These are phyloP conservation scores for Mrakiaceae sp. DNA, from an alignment of 1,284 basidiomycete genomes.

Conservation along the genomic window DNA sequence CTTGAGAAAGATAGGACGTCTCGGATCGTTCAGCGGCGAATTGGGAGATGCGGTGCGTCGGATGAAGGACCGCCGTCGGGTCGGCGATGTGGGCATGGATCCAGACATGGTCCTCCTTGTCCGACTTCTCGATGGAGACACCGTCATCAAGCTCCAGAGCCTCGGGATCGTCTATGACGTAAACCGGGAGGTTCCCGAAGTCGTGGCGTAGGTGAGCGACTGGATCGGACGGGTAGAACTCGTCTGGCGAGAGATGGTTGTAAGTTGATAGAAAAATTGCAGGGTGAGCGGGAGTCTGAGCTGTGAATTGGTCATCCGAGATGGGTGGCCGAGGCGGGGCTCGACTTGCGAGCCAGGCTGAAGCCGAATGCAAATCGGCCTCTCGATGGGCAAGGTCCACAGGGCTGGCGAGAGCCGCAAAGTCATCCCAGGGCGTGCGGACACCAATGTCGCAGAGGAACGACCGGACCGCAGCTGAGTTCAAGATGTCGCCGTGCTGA, in stretches of 20 bases:
- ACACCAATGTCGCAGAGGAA: conserved; percentile 57
- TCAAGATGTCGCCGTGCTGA: conserved; percentile 35
- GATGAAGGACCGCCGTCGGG: conserved; percentile 69
- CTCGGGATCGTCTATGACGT: conserved; percentile 71
- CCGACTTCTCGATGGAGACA: conserved; percentile 56
- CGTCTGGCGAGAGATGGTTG: conserved; percentile 18
- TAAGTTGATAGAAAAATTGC: background rate
- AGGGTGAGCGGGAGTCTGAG: no score
- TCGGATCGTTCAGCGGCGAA: conserved; percentile 44
- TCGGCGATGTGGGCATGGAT: conserved; percentile 90
- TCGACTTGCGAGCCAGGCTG: no score
- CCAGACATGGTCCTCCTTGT: conserved; percentile 57
- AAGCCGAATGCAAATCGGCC: no score
- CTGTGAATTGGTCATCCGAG: no score
- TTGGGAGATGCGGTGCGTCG: conserved; percentile 49
- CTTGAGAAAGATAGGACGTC: conserved; percentile 55
- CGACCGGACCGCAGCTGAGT: conserved; percentile 36
- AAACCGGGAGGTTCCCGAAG: conserved; percentile 70
- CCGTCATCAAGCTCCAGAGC: conserved; percentile 94
- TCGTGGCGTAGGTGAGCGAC: conserved; percentile 62
- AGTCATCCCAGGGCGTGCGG: conserved; percentile 61
- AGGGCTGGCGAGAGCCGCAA: conserved; percentile 24
- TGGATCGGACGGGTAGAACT: conserved; percentile 22
- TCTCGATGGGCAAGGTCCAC: conserved; percentile 23
- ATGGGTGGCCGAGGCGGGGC: no score